phyloP scores from a whole-genome alignment of 768 basidiomycete genomes.

The Boletus edulis region DNA sequence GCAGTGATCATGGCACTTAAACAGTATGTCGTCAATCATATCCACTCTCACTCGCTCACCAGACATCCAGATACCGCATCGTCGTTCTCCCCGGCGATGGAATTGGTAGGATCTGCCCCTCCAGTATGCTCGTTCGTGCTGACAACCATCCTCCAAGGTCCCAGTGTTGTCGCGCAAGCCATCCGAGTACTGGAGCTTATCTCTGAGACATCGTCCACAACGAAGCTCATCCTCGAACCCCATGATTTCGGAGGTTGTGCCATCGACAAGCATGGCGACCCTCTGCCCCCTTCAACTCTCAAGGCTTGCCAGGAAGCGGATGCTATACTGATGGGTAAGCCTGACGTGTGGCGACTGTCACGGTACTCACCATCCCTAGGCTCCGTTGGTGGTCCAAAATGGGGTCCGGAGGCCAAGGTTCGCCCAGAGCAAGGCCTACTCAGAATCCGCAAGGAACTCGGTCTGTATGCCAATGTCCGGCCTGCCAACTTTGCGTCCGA shows the following conservation, averaged over 20 bases:
- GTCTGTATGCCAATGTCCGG: constrained; percentile 97
- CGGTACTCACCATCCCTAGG: constrained; percentile 46
- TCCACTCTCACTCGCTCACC: constrained; percentile 7
- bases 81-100: constrained; percentile 95
- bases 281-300: constrained; percentile 81
- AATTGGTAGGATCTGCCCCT: constrained; percentile 60
- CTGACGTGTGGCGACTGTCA: neutral
- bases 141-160: constrained; percentile 49
- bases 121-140: neutral
- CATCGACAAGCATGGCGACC: constrained; percentile 84
- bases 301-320: constrained; percentile 91
- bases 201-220: constrained; percentile 55
- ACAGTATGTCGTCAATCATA: constrained; percentile 36
- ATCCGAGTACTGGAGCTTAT: constrained; percentile 77
- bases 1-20: constrained; percentile 37
- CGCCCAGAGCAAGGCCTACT: constrained; percentile 94
- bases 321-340: constrained; percentile 90
- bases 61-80: constrained; percentile 67
- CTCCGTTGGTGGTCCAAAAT: constrained; percentile 98
- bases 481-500: constrained; percentile 95
- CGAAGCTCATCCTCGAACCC: constrained; percentile 70
- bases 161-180: constrained; percentile 87
- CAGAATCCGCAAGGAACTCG: constrained; percentile 83
- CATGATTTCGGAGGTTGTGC: constrained; percentile 91
- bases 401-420: constrained; percentile 86